Evolutionary conservation across 345 rosid genomes (phyloP), one percentile per base, ranked within the genome.

Genomic region (Salix suchowensis): DNA sequence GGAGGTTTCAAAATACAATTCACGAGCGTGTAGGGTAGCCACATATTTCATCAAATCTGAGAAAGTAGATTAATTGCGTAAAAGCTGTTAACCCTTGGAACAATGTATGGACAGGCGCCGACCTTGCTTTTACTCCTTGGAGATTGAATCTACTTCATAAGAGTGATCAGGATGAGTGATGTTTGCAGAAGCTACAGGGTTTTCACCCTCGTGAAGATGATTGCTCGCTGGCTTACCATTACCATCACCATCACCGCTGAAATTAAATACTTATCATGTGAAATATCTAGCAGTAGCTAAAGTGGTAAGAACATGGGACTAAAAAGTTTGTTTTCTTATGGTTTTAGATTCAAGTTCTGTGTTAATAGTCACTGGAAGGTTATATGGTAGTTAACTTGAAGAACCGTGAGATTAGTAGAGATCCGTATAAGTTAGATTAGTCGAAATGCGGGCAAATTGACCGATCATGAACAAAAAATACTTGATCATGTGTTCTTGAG

Each of bases 21-120:
- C 88, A 88, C 88, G 87, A 81, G 90, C 60, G 18, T 16, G 67
- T 21, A 70, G 71, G 62, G 64, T 44, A 46, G 66, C 87, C 86
- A 79, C 85, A 73, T n/a, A 39, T 50, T 75, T 70, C 76, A 26
- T 13, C 21, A 54, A 61, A 44, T 26, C 40, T 36, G 5, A 61
- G 78, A 72, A 42, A 67, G 46, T 28, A 69, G 67, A 36, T 68
- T 65, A 65, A 78, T 78, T 65, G n/a, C 24, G 16, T 67, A 71
- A 19, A 40, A 26, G 74, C 62, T 36, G 54, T 39, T 67, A 39
- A 36, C 65, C 50, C n/a, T 74, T 50, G 6, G 52, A 32, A 32
- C 6, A 32, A 48, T 1, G 6, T 6, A 6, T 14, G 65, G 48
- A 23, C 23, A 30, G 10, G 3, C 16, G 5, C 23, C 30, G 4